phyloP scores from a whole-genome alignment of 2,329 filamentous ascomycete species.

The Ophiostoma sp. region DNA sequence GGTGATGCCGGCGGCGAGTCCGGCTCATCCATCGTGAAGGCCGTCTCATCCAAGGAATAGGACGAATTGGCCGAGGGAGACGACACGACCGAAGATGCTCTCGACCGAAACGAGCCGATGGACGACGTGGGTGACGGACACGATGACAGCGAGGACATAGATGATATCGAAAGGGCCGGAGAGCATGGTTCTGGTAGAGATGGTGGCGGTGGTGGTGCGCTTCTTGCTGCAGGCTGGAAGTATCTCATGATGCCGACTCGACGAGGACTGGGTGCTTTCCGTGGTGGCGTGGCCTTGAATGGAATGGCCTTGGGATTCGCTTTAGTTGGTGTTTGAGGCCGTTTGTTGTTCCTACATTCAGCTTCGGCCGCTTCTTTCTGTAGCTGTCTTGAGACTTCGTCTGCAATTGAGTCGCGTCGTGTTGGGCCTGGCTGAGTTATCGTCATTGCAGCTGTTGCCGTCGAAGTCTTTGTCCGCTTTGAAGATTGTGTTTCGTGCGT shows the following conservation, averaged over 20 bases:
- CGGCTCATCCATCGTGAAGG: not conserved
- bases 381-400: conserved; percentile 23
- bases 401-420: not conserved
- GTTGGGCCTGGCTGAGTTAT: not conserved
- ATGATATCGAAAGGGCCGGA: conserved; percentile 10
- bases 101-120: not conserved
- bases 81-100: not conserved
- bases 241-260: conserved; percentile 30
- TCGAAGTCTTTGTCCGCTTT: conserved; percentile 1
- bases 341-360: not conserved
- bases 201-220: not conserved
- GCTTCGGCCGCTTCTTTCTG: conserved; percentile 18
- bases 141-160: conserved; percentile 19
- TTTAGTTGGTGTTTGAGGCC: not conserved
- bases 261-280: not conserved
- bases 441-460: not conserved
- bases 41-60: not conserved
- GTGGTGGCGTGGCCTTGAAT: not conserved
- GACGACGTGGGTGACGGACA: conserved; percentile 22
- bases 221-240: conserved; percentile 27
- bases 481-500: not conserved
- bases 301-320: not conserved
- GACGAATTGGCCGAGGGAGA: not conserved
- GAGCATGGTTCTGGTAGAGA: not conserved
- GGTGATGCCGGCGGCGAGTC: conserved; percentile 17